Base-by-base conservation (phyloP, 306 rosid genomes). In the Lablab purpureus region DNA sequence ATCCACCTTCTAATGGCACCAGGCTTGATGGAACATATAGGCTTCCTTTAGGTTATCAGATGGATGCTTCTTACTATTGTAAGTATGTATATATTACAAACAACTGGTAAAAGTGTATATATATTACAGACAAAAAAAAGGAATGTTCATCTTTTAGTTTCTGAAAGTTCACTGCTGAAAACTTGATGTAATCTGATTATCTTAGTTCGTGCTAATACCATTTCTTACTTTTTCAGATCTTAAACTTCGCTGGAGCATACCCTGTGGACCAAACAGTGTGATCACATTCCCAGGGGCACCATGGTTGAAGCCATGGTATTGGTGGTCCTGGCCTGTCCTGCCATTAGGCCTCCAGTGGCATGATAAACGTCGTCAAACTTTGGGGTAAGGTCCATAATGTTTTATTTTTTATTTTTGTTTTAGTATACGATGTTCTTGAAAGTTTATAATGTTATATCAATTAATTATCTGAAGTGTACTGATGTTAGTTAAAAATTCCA, bases 291-390 rank as follows among this genome's bases (percentile, higher is more conserved):
- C 99, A 0, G 94, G 99, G n/a, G 99, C 99, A 10, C 79, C 93
- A 0, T 95, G 98, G 99, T 77, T 95, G 88, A 95, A 95, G 90
- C 99, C 99, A 6, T 95, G 99, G 98, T 95, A 95, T 72, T 95
- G 99, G 99, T 95, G 99, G 99, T 85, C 99, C 0, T 95, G 99
- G 99, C 99, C 99, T 41, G 93, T 95, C 12, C 85, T 95, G 21
- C 99, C 99, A 30, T 84, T 95, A 43, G 99, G 99, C 85, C 58
- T 95, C 71, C 87, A 90, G 14, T 95, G 99, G 99, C 98, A 95
- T 17, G 84, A 90, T 25, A 84, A 58, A 22, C 99, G 98, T 15
- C 85, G 78, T n/a, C 82, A 63, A 65, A 95, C 98, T 49, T 82
- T 95, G 14, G 99, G 99, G 98, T 95, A 83, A 80, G 85, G 12